Conservation (phyloP, 805 yeast species). For the Saccharomycopsis sp. region DNA sequence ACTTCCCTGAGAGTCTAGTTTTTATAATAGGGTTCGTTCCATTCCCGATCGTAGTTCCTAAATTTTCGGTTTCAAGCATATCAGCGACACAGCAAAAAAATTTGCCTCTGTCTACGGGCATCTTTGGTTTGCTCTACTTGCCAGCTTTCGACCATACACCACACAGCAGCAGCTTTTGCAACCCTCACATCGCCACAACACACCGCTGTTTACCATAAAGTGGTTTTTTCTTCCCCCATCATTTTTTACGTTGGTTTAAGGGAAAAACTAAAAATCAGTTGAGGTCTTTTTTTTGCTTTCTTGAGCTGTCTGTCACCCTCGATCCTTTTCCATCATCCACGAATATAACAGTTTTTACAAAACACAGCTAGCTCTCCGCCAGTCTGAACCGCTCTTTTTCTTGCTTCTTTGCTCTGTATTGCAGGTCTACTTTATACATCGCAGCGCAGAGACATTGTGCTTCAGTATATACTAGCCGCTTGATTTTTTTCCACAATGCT, state of each 20-base stretch:
- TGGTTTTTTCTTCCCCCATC: not conserved
- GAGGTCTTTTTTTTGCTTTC: not conserved
- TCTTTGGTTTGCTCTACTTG: not conserved
- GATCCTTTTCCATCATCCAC: too few species aligned
- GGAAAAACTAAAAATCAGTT: not conserved
- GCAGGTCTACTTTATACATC: not conserved
- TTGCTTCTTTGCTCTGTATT: not conserved
- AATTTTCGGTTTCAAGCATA: conserved; percentile 30
- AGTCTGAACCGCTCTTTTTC: not conserved
- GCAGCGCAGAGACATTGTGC: not conserved
- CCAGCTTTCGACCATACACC: too few species aligned
- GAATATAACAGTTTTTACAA: not conserved
- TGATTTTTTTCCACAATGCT: not conserved
- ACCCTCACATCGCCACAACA: not conserved
- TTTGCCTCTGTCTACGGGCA: not conserved
- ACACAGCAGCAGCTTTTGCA: not conserved
- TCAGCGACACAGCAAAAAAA: conserved; percentile 2
- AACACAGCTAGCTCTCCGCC: not conserved
- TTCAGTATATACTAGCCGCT: not conserved
- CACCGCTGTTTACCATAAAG: not conserved
- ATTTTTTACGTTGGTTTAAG: not conserved
- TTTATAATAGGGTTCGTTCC: not conserved
- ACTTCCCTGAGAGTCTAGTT: conserved; percentile 23
- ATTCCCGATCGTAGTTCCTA: conserved; percentile 33
- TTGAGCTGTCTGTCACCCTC: not conserved